Conservation (phyloP, 805 yeast genomes). For the Metschnikowia lunata region DNA sequence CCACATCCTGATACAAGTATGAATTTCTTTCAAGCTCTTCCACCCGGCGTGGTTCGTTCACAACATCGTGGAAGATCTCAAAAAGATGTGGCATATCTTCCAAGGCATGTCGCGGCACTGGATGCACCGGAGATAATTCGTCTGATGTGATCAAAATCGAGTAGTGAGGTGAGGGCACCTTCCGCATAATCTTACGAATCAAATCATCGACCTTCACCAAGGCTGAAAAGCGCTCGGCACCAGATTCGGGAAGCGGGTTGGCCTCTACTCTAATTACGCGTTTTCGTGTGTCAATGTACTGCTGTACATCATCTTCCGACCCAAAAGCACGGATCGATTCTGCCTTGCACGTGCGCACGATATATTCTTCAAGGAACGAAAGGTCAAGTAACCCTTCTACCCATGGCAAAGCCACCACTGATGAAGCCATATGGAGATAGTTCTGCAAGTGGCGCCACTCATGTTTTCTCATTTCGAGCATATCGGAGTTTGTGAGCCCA, state of each 20-base stretch:
- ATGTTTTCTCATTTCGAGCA: slow-evolving; percentile 27
- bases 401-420: slow-evolving; percentile 56
- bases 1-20: slow-evolving; percentile 26
- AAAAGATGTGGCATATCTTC: slow-evolving; percentile 28
- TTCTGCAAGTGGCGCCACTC: slow-evolving; percentile 48
- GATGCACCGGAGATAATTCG: slow-evolving; percentile 22
- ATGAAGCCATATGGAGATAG: slow-evolving; percentile 53
- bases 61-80: slow-evolving; percentile 53
- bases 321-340: slow-evolving; percentile 36
- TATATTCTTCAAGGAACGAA: slow-evolving; percentile 36
- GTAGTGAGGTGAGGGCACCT: slow-evolving; percentile 69
- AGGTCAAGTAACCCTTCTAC: slow-evolving; percentile 40
- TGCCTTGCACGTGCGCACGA: slow-evolving; percentile 51
- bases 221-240: slow-evolving; percentile 20
- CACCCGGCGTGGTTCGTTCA: slow-evolving; percentile 47
- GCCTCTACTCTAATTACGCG: slow-evolving; percentile 60
- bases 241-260: slow-evolving; percentile 38
- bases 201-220: slow-evolving; percentile 42
- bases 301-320: slow-evolving; percentile 44
- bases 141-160: slow-evolving; percentile 53
- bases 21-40: slow-evolving; percentile 55
- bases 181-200: slow-evolving; percentile 54
- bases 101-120: slow-evolving; percentile 28
- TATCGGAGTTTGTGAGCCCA: slow-evolving; percentile 29
- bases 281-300: slow-evolving; percentile 58